These are phyloP conservation scores for Nakazawaea holstii DNA, from an alignment of 805 yeast genomes.

Conservation along the genomic window DNA sequence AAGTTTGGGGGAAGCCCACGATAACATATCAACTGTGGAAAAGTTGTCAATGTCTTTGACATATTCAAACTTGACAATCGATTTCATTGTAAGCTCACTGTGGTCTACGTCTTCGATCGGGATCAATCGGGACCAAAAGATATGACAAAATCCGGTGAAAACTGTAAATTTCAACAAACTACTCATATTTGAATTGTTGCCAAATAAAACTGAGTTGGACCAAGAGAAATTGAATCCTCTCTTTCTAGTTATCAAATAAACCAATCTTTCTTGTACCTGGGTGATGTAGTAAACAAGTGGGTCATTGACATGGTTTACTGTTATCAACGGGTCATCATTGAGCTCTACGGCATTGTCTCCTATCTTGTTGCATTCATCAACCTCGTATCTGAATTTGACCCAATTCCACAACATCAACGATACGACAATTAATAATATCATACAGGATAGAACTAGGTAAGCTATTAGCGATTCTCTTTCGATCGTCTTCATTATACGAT, in stretches of 20 bases:
- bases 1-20: too few relatives aligned
- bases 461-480: not conserved
- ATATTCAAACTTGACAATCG: too few relatives aligned
- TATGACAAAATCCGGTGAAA: not conserved
- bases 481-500: not conserved
- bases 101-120: not conserved
- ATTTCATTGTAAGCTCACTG: not conserved
- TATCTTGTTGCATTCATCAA: not conserved
- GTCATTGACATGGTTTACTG: not conserved
- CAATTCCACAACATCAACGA: not conserved
- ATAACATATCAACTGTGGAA: too few relatives aligned
- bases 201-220: not conserved
- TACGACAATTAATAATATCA: not conserved
- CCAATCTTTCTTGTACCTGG: not conserved
- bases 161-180: not conserved
- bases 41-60: too few relatives aligned
- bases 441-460: not conserved
- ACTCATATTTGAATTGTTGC: not conserved
- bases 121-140: not conserved
- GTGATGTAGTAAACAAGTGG: not conserved
- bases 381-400: slow-evolving; percentile 2
- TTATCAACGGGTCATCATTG: not conserved
- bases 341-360: not conserved
- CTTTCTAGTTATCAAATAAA: not conserved
- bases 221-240: not conserved